A percentile compares a stretch with the other conserved stretches of the same genome.
phyloP scores from a whole-genome alignment of 495 filamentous ascomycete genomes.

The Xylaria acuta region DNA sequence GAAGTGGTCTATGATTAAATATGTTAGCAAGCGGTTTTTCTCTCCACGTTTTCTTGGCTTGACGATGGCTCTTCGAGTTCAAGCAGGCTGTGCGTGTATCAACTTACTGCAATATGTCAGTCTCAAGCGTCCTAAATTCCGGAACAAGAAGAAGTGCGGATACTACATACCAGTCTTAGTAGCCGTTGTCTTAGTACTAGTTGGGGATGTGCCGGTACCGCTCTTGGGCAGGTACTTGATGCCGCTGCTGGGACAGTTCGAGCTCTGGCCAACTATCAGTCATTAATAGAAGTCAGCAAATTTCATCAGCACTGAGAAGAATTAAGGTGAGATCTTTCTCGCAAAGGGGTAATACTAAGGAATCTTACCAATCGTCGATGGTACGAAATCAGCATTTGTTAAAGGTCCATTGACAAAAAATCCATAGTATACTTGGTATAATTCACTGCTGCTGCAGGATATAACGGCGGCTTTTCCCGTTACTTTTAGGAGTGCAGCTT shows the following conservation, averaged over 20 bases:
- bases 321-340: not conserved
- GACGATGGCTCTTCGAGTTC: not conserved
- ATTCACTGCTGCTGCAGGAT: constrained; percentile 61
- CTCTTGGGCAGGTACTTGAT: constrained; percentile 43
- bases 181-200: constrained; percentile 2
- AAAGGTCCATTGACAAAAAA: constrained; percentile 76
- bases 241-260: constrained; percentile 42
- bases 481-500: constrained; percentile 58
- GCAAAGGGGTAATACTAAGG: not conserved
- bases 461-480: constrained; percentile 67
- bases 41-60: not conserved
- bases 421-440: constrained; percentile 81
- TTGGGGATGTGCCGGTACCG: constrained; percentile 13
- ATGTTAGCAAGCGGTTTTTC: not conserved
- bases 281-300: constrained; percentile 1
- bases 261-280: constrained; percentile 61
- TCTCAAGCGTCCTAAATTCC: not conserved
- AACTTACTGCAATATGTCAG: constrained; percentile 21
- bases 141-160: not conserved
- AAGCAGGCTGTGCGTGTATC: not conserved
- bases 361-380: constrained; percentile 42
- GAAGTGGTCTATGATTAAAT: not conserved
- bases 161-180: constrained; percentile 20
- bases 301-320: not conserved
- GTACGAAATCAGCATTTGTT: constrained; percentile 71